Evolutionary conservation across 495 filamentous ascomycete species (phyloP).

Genomic region (Penicillium cataractarum): DNA sequence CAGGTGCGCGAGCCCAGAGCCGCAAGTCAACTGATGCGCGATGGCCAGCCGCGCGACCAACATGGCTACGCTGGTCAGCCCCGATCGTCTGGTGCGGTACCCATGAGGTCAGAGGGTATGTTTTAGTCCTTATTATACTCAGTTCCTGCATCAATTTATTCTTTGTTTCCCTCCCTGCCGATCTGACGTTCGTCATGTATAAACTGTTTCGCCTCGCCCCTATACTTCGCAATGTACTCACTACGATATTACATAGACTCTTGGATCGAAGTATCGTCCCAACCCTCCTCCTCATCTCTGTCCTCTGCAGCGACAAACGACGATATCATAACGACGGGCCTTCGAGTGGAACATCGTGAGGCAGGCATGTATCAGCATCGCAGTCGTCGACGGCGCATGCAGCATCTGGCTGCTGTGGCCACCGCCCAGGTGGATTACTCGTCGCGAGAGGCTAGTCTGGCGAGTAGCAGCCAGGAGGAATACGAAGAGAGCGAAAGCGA

Average conservation of each 20-base stretch:
- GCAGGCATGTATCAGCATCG: conserved; percentile 37
- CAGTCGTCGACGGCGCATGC: conserved; percentile 59
- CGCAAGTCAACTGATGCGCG: conserved; percentile 46
- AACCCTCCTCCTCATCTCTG: conserved; percentile 88
- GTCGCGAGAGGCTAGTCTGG: conserved; percentile 37
- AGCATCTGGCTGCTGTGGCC: conserved; percentile 48
- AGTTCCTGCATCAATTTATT: conserved; percentile 6
- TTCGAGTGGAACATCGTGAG: conserved; percentile 67
- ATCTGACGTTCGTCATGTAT: conserved; percentile 28
- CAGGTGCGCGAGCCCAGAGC: conserved; percentile 48
- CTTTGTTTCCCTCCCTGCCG: conserved; percentile 18
- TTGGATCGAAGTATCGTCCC: conserved; percentile 94
- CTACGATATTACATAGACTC: conserved; percentile 72
- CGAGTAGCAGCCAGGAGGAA: conserved; percentile 83
- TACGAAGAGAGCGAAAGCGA: conserved; percentile 87
- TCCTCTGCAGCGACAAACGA: conserved; percentile 76
- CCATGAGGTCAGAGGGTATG: conserved; percentile 55
- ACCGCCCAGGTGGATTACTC: conserved; percentile 55
- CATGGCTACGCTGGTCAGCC: conserved; percentile 37
- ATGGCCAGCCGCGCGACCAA: conserved; percentile 41
- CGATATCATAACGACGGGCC: conserved; percentile 84
- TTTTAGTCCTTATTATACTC: conserved; percentile 24
- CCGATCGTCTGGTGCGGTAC: conserved; percentile 38
- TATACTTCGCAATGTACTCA: conserved; percentile 53
- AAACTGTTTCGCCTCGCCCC: conserved; percentile 26